Base-by-base conservation (phyloP, 192 early-diverging fungal genomes). In the Coemansia sp. region DNA sequence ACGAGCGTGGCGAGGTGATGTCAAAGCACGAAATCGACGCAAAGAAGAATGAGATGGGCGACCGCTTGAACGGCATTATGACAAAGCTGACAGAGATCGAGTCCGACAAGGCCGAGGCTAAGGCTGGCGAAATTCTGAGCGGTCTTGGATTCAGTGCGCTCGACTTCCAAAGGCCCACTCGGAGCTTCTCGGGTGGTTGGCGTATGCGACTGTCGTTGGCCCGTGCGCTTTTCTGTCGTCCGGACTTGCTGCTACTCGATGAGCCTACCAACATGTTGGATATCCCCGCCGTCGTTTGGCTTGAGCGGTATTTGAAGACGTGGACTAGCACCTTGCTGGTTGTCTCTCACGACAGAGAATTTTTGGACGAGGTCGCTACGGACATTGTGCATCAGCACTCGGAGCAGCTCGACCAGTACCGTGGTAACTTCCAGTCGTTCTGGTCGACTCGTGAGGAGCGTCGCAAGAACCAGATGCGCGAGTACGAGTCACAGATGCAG, bases 121-220 rank as follows among this genome's bases (percentile, higher is more conserved):
- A 94, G 68, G 98, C 98, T n/a, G 93, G 94, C 29, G 88, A 88
- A 39, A 98, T 99, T 78, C 85, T 99, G 39, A 89, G 91, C 68
- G 98, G 98, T 91, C 91, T 99, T 57, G 98, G 98, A 17, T 99
- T 99, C 77, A 83, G 84, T 68, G 67, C 88, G 21, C 85, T 83
- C 19, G 89, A 89, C 63, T 94, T 97, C 75, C 81, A 88, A 63
- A 82, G 88, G 67, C 91, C 92, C 40, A 99, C 98, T 45, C 93
- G 88, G 81, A 93, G 94, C 73, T 92, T 99, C 64, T 98, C 95
- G 63, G 98, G 98, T 81, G 98, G 98, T 75, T 99, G 98, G 98
- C 90, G 97, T 69, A 99, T 99, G 98, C 88, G 98, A 70, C 88
- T 99, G 51, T 93, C 96, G 4, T 88, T 99, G 61, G 96, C 97